Evolutionary conservation across 108 stramenopile genomes (phyloP).

Genomic region (Bacterosira constricta): DNA sequence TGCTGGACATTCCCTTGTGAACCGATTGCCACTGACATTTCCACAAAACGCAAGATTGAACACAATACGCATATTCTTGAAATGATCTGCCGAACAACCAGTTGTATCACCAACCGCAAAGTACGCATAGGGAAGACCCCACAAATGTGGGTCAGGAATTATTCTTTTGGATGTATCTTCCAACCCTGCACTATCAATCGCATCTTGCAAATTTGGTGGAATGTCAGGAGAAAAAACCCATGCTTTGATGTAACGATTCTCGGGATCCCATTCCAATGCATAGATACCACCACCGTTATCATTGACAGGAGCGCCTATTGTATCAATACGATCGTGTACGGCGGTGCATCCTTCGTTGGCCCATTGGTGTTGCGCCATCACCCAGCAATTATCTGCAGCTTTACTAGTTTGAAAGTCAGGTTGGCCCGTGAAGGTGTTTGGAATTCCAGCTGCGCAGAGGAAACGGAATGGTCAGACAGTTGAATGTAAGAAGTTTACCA

Average conservation of each 20-base stretch:
- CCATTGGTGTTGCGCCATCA: constrained; percentile 93
- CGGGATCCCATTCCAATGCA: constrained; percentile 88
- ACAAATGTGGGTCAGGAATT: constrained; percentile 78
- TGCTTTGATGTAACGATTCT: constrained; percentile 78
- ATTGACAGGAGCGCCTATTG: constrained; percentile 81
- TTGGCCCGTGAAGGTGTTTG: constrained; percentile 66
- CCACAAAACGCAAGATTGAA: constrained; percentile 92
- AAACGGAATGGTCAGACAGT: too few species aligned
- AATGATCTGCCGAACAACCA: constrained; percentile 75
- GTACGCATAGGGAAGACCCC: constrained; percentile 87
- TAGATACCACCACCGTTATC: constrained; percentile 78
- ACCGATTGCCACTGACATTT: constrained; percentile 84
- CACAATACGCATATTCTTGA: constrained; percentile 86
- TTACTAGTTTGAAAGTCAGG: constrained; percentile 55
- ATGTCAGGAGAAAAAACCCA: constrained; percentile 85
- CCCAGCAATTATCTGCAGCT: constrained; percentile 83
- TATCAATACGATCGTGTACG: constrained; percentile 61
- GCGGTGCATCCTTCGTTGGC: constrained; percentile 93
- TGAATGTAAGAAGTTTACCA: too few species aligned
- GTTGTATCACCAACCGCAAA: constrained; percentile 84
- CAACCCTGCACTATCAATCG: constrained; percentile 64
- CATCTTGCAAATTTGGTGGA: constrained; percentile 69
- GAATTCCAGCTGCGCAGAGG: constrained; percentile 66
- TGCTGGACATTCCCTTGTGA: constrained; percentile 75
- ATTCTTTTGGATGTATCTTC: constrained; percentile 47